Evolutionary conservation across 2,329 filamentous ascomycete genomes (phyloP).

Genomic region (Nigrospora oryzae): DNA sequence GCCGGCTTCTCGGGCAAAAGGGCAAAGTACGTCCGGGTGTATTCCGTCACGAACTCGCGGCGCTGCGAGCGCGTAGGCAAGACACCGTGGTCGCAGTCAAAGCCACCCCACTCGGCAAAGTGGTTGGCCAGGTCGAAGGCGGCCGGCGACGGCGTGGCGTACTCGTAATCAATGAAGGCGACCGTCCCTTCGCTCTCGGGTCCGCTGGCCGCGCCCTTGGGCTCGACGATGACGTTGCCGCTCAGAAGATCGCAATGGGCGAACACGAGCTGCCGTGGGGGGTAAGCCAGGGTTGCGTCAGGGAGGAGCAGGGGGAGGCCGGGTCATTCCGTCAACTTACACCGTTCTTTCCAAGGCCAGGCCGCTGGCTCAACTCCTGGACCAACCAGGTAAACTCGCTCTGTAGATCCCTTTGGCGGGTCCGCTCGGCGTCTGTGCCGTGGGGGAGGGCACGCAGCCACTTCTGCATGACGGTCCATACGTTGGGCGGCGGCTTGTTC

Average conservation of each 20-base stretch:
- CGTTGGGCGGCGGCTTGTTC: conserved; percentile 68
- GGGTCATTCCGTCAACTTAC: conserved; percentile 37
- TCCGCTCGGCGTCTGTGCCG: conserved; percentile 58
- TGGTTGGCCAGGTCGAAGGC: conserved; percentile 97
- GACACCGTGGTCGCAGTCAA: conserved; percentile 83
- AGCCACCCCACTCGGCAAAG: conserved; percentile 96
- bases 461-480: conserved; percentile 94
- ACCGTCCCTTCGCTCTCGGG: conserved; percentile 39
- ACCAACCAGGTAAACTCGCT: conserved; percentile 65
- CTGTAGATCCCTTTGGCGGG: conserved; percentile 62
- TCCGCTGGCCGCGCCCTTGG: conserved; percentile 25
- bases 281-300: background rate
- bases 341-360: conserved; percentile 67
- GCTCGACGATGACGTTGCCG: conserved; percentile 88
- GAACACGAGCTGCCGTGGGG: conserved; percentile 62
- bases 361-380: conserved; percentile 63
- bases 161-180: conserved; percentile 97
- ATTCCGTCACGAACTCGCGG: conserved; percentile 73
- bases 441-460: conserved; percentile 85
- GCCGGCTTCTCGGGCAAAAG: conserved; percentile 28
- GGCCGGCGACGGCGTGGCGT: conserved; percentile 86
- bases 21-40: conserved; percentile 66
- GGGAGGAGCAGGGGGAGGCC: background rate
- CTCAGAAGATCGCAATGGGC: conserved; percentile 93
- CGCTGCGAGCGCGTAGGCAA: conserved; percentile 73